Evolutionary conservation across 2,329 filamentous ascomycete genomes (phyloP).

Genomic region (Cladosporium sp.): DNA sequence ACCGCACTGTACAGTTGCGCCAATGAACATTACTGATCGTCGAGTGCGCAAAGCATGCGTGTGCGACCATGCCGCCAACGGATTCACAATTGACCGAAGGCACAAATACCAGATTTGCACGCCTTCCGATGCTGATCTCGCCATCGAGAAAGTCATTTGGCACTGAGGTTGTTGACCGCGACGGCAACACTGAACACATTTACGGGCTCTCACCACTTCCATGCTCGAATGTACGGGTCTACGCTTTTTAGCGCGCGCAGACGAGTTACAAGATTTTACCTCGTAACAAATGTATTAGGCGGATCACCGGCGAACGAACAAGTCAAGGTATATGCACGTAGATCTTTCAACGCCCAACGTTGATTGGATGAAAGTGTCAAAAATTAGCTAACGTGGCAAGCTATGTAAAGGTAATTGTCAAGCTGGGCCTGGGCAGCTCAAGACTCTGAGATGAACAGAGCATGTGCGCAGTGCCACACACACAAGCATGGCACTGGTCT

Average conservation of each 20-base stretch:
- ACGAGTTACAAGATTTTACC: neutral
- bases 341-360: neutral
- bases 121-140: neutral
- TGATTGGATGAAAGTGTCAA: neutral
- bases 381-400: neutral
- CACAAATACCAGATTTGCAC: neutral
- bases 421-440: neutral
- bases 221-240: neutral
- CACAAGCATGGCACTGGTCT: neutral
- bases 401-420: constrained; percentile 6
- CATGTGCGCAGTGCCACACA: neutral
- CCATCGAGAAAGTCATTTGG: neutral
- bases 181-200: neutral
- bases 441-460: neutral
- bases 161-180: neutral
- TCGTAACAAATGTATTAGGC: neutral
- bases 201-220: neutral
- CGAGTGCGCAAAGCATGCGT: neutral
- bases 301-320: neutral
- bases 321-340: neutral
- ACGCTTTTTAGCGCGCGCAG: neutral
- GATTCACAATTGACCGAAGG: neutral
- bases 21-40: neutral
- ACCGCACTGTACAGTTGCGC: neutral
- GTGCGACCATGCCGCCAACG: neutral